These are phyloP conservation scores for Boletellus emodensis DNA, from an alignment of 768 basidiomycete genomes.

Conservation along the genomic window DNA sequence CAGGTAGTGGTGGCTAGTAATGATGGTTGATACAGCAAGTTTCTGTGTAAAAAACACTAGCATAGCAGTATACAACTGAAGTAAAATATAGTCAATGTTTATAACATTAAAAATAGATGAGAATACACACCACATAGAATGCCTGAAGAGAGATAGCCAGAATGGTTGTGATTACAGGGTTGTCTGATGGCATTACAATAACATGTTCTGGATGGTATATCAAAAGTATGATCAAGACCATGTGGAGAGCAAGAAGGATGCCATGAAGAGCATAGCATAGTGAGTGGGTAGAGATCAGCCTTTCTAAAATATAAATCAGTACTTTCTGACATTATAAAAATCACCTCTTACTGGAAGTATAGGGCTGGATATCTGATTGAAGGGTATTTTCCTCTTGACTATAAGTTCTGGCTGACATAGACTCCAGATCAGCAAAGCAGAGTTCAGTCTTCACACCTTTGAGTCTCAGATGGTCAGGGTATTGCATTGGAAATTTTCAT, in stretches of 20 bases:
- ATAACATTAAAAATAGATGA: neutral
- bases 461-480: neutral
- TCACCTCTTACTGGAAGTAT: neutral
- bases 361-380: neutral
- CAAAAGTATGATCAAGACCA: neutral
- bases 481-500: neutral
- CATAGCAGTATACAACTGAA: conserved; percentile 13
- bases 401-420: neutral
- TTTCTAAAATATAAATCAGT: neutral
- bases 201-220: neutral
- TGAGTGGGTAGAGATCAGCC: neutral
- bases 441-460: neutral
- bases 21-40: conserved; percentile 3
- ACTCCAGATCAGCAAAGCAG: neutral
- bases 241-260: neutral
- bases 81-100: neutral
- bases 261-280: neutral
- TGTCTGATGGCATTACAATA: neutral
- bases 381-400: neutral
- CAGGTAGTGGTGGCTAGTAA: conserved; percentile 7
- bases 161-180: neutral
- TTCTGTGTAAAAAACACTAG: conserved; percentile 21
- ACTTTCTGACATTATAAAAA: too few species aligned
- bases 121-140: neutral
- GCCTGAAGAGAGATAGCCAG: neutral